Evolutionary conservation across 2,329 filamentous ascomycete genomes (phyloP).

Genomic region (Verticillium klebahnii): DNA sequence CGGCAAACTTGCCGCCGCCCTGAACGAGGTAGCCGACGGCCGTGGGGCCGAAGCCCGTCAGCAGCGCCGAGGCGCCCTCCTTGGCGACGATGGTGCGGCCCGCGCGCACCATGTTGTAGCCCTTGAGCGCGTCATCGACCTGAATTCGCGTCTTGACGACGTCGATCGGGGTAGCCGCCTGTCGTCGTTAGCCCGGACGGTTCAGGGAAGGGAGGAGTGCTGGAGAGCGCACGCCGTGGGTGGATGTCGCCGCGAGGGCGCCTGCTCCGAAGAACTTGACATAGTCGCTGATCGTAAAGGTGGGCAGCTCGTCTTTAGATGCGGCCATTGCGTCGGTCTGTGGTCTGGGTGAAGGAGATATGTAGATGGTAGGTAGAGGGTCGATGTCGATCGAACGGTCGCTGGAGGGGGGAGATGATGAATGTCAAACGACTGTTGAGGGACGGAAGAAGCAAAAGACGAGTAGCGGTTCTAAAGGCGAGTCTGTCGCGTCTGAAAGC

Average conservation of each 20-base stretch:
- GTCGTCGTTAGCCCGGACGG: background rate
- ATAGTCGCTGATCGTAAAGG: constrained; percentile 39
- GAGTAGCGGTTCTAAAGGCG: background rate
- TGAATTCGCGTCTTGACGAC: constrained; percentile 92
- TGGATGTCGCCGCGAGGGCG: constrained; percentile 46
- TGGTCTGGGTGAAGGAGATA: background rate
- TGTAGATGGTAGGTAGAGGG: background rate
- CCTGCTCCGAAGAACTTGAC: constrained; percentile 49
- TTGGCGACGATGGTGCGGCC: constrained; percentile 73
- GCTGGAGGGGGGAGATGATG: background rate
- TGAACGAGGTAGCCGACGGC: constrained; percentile 86
- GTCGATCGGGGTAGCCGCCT: constrained; percentile 51
- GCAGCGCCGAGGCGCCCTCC: constrained; percentile 74
- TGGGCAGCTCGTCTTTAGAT: constrained; percentile 25
- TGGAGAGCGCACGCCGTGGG: constrained; percentile 39
- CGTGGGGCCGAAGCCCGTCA: constrained; percentile 81
- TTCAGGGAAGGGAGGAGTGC: background rate
- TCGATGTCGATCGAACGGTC: background rate
- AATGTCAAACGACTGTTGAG: background rate
- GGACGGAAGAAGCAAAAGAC: background rate
- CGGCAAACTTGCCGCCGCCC: constrained; percentile 86
- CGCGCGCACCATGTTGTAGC: constrained; percentile 75
- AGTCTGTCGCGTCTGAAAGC: background rate
- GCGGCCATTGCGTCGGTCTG: constrained; percentile 8
- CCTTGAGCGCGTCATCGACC: constrained; percentile 81